Conservation (phyloP, 2,329 filamentous ascomycete species). For the Penicillium vulpinum region DNA sequence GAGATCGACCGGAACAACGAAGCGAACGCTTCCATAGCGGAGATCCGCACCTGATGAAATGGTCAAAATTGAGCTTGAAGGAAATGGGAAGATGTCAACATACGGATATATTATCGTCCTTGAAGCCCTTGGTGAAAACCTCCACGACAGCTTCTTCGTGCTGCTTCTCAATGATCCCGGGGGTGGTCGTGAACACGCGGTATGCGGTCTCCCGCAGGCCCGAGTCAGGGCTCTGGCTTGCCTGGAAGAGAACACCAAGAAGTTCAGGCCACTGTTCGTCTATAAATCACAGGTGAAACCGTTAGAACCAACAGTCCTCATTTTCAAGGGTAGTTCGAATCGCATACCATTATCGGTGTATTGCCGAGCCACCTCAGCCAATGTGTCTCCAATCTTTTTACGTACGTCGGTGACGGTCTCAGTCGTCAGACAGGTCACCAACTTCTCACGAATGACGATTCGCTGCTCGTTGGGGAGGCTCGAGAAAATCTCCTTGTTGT, state of each 20-base stretch:
- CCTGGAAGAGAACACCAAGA: constrained; percentile 78
- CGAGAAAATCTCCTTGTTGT: constrained; percentile 80
- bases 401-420: constrained; percentile 75
- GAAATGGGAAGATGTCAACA: constrained; percentile 22
- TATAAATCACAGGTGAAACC: constrained; percentile 39
- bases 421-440: constrained; percentile 72
- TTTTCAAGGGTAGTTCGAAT: not conserved
- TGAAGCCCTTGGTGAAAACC: constrained; percentile 89
- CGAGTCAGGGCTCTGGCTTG: constrained; percentile 81
- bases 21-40: constrained; percentile 94
- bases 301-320: constrained; percentile 8
- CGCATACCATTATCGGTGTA: constrained; percentile 85
- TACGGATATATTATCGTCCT: constrained; percentile 79
- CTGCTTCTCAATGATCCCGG: constrained; percentile 92
- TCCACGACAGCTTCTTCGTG: constrained; percentile 86
- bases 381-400: constrained; percentile 97
- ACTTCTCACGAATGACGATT: constrained; percentile 75
- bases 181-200: constrained; percentile 91
- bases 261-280: constrained; percentile 88
- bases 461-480: constrained; percentile 73
- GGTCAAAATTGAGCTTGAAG: constrained; percentile 1
- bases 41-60: constrained; percentile 70
- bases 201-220: constrained; percentile 90
- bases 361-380: constrained; percentile 91
- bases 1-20: constrained; percentile 89